Base-by-base conservation (phyloP, 2,329 filamentous ascomycete genomes). In the Penicillium fuscoglaucum region DNA sequence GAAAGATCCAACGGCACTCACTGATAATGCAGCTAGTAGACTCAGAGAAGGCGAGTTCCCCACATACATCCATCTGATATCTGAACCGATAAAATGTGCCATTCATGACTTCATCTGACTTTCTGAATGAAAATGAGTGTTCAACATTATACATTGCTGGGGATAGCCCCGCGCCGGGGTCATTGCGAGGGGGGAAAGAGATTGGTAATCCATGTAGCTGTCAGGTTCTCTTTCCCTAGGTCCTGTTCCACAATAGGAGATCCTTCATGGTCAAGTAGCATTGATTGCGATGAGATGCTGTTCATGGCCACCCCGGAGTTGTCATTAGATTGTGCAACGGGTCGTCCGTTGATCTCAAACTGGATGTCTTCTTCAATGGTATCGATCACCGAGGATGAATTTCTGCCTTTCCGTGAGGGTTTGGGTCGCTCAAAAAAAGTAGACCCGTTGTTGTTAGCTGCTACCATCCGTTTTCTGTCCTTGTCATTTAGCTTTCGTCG, bases 401-500 rank as follows among this genome's bases (percentile, higher is more conserved):
- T 31, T n/a, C 50, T 53, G 33, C n/a, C 37, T 19, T 31, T 52
- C 19, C 21, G 55, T 35, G 24, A 53, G 40, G 52, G 59, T 37
- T 47, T 50, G 7, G 50, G 47, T 6, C 55, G 31, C 10, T 45
- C 52, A 40, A 49, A 52, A 13, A 59, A 41, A 1, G 12, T 17
- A 33, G 43, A 37, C n/a, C 41, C 45, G 28, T 49, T 52, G 26
- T 43, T 40, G 10, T 44, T 28, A 26, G 58, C 29, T 47, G 53
- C 35, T n/a, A 64, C 55, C 33, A 71, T 50, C 37, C 72, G 68
- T 37, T 59, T 61, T 31, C 64, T 63, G 48, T 77, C 74, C 8
- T 59, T 60, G 19, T 69, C 66, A 28, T 70, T 73, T 47, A 77
- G 50, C 57, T 60, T 72, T 41, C 75, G 65, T 54, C 74, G 66